These are phyloP conservation scores for Metschnikowia arizonensis DNA, from an alignment of 805 yeast species.

Conservation along the genomic window DNA sequence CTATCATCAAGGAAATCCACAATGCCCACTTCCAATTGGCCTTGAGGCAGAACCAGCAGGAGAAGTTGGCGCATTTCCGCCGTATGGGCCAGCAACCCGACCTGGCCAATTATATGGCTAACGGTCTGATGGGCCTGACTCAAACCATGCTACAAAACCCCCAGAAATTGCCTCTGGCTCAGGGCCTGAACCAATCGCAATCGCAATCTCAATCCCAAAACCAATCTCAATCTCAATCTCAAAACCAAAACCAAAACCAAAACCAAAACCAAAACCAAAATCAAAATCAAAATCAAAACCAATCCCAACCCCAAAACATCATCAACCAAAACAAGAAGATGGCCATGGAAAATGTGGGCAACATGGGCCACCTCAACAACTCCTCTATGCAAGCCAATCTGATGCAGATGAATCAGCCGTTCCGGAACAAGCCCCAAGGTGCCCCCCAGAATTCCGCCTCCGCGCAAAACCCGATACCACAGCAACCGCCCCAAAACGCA, in stretches of 20 bases:
- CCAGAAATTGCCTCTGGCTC: background rate
- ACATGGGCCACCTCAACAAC: constrained; percentile 11
- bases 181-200: background rate
- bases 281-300: too few relatives aligned
- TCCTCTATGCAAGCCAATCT: constrained; percentile 7
- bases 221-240: background rate
- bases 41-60: constrained; percentile 47
- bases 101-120: background rate
- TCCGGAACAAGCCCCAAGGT: constrained; percentile 8
- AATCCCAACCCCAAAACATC: background rate
- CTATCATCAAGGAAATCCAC: constrained; percentile 62
- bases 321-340: constrained; percentile 10
- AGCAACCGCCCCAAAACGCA: constrained; percentile 1
- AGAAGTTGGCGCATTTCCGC: constrained; percentile 24
- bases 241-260: constrained; percentile 3
- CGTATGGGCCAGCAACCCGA: constrained; percentile 8
- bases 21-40: constrained; percentile 60
- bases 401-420: constrained; percentile 10
- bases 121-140: background rate
- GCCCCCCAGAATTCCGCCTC: background rate
- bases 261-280: constrained; percentile 4
- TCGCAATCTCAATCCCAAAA: constrained; percentile 1
- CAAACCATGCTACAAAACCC: background rate
- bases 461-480: constrained; percentile 16
- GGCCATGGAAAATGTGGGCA: constrained; percentile 13